These are phyloP conservation scores for Miscanthus lutarioriparius DNA, from an alignment of 176 grass and related monocot genomes.

Conservation along the genomic window DNA sequence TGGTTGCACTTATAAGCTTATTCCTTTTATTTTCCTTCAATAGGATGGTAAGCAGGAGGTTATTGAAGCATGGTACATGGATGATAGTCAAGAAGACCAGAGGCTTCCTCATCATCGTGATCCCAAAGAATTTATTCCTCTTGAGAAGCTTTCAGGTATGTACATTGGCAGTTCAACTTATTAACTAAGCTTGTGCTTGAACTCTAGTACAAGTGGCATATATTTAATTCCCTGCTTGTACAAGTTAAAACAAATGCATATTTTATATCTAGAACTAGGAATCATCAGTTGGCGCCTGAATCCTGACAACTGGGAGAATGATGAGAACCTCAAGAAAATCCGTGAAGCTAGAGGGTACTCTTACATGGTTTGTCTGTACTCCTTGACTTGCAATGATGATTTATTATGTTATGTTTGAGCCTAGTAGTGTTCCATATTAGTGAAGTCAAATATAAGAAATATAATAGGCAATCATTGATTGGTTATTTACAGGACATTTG, in stretches of 20 bases:
- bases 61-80: conserved; percentile 88
- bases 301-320: conserved; percentile 69
- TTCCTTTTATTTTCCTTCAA: neutral
- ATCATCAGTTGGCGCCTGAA: conserved; percentile 71
- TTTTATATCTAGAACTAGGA: conserved; percentile 61
- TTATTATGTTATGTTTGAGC: neutral
- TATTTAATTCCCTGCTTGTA: neutral
- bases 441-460: conserved; percentile 7
- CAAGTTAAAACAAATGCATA: neutral
- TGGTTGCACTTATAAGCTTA: neutral
- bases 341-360: conserved; percentile 82
- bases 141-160: conserved; percentile 70
- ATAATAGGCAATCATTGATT: neutral
- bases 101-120: conserved; percentile 76
- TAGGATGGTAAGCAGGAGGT: conserved; percentile 78
- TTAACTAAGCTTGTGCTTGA: neutral
- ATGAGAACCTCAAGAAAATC: conserved; percentile 83
- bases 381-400: neutral
- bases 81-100: conserved; percentile 78
- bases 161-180: neutral
- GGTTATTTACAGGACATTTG: conserved; percentile 70
- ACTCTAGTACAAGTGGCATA: neutral
- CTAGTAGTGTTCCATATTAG: neutral
- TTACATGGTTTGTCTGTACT: conserved; percentile 50
- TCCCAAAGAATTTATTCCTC: conserved; percentile 72